Base-by-base conservation (phyloP, 2,329 filamentous ascomycete genomes). In the Xylaria sp. region DNA sequence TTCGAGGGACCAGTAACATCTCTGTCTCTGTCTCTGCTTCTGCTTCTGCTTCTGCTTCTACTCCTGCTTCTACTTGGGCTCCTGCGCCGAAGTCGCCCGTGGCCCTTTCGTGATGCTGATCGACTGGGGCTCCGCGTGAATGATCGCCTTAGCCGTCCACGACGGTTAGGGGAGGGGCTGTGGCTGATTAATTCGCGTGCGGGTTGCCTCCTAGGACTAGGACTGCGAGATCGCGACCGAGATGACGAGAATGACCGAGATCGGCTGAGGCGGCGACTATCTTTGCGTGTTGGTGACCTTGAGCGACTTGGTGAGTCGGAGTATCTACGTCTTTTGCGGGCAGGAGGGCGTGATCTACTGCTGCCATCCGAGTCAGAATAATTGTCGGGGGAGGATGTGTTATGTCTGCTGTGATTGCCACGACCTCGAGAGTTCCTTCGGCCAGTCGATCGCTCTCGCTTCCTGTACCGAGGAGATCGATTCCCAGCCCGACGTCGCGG, bases 311-410 rank as follows among this genome's bases (percentile, higher is more conserved):
- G 79, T 5, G 84, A 86, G 16, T 79, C 77, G 3, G 85, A 85
- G 65, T 85, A 84, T 65, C 85, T 82, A 40, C 86, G 83, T 55
- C 85, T 82, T 72, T 88, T 88, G 1, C 81, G 79, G 4, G 79
- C 76, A 5, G 83, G 85, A 6, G 85, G 84, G 57, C 73, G 78
- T 32, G 76, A 76, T 66, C 74, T 72, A 64, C 74, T 75, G 61
- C 69, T 71, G 29, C 58, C 53, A 55, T 74, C 73, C 35, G 77
- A 77, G 23, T 63, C 72, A 27, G 75, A 76, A 55, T 54, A 71
- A 57, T 72, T 77, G 23, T 63, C 71, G 23, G 70, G 69, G 2
- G 78, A 79, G 18, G 77, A 78, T 21, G 73, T 75, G 57, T 77
- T 77, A 55, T 76, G 75, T 62, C 75, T 75, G 50, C 73, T 71